Conservation (phyloP, 345 rosid genomes). For the Salix udensis region DNA sequence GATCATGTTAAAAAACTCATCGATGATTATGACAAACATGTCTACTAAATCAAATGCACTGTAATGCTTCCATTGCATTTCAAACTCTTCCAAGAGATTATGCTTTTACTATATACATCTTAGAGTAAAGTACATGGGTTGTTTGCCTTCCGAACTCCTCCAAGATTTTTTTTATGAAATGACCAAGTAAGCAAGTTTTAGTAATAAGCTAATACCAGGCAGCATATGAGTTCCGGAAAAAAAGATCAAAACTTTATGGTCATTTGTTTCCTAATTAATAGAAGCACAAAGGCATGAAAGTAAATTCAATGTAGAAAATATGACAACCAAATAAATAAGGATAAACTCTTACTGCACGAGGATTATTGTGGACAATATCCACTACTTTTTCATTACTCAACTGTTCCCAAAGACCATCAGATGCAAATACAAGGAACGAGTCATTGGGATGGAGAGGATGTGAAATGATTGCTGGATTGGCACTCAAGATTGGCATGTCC, state of each 20-base stretch:
- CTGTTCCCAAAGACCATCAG: slow-evolving; percentile 97
- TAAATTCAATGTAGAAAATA: neutral
- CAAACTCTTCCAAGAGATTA: neutral
- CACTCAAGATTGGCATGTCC: slow-evolving; percentile 66
- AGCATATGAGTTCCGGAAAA: neutral
- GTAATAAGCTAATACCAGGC: neutral
- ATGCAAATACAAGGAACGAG: slow-evolving; percentile 87
- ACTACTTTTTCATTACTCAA: slow-evolving; percentile 82
- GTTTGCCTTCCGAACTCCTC: too few species aligned
- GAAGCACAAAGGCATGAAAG: neutral
- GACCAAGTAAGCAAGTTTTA: neutral
- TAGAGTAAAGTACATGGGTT: neutral
- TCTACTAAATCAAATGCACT: neutral
- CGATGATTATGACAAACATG: neutral
- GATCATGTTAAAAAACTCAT: neutral
- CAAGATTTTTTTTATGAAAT: neutral
- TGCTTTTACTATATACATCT: neutral
- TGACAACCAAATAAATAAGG: neutral
- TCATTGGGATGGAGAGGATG: slow-evolving; percentile 77
- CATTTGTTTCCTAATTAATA: neutral
- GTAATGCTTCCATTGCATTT: neutral
- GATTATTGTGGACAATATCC: slow-evolving; percentile 75
- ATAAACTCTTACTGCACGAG: slow-evolving; percentile 58
- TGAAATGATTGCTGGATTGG: slow-evolving; percentile 57
- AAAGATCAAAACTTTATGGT: neutral